Percentiles rank a stretch among this genome's conserved stretches.
Conservation (phyloP, 768 basidiomycete genomes). For the Leucogyrophana mollusca region DNA sequence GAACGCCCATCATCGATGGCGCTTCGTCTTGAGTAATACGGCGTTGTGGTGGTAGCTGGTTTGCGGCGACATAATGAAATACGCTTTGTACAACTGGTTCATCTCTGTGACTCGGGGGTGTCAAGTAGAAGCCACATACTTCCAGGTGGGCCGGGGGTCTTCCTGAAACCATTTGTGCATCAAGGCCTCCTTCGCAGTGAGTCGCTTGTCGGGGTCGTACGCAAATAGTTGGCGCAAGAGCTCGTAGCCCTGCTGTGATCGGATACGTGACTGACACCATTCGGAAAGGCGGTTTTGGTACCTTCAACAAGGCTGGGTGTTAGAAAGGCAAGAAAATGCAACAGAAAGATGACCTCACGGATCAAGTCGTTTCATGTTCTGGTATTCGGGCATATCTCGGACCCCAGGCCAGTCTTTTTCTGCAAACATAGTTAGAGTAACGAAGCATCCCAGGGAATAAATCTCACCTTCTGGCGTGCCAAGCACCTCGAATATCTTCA, state of each 20-base stretch:
- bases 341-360: constrained; percentile 40
- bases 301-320: constrained; percentile 32
- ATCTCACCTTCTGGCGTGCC: constrained; percentile 80
- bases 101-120: not conserved
- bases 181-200: constrained; percentile 81
- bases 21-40: constrained; percentile 93
- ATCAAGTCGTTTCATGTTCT: constrained; percentile 77
- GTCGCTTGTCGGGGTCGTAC: constrained; percentile 86
- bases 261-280: constrained; percentile 74
- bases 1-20: constrained; percentile 77
- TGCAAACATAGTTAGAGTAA: constrained; percentile 26
- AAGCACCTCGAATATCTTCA: constrained; percentile 94
- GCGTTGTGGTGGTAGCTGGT: constrained; percentile 79
- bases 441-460: constrained; percentile 3
- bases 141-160: constrained; percentile 80
- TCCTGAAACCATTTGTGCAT: constrained; percentile 91
- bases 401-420: constrained; percentile 89
- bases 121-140: constrained; percentile 50
- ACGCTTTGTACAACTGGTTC: constrained; percentile 46
- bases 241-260: constrained; percentile 67
- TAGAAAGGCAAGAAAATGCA: not conserved
- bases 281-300: constrained; percentile 60
- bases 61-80: constrained; percentile 61
- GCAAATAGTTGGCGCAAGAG: constrained; percentile 84
- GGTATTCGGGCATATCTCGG: constrained; percentile 84